Evolutionary conservation across 257 asterid species (phyloP).

Genomic region (Cordia subcordata): DNA sequence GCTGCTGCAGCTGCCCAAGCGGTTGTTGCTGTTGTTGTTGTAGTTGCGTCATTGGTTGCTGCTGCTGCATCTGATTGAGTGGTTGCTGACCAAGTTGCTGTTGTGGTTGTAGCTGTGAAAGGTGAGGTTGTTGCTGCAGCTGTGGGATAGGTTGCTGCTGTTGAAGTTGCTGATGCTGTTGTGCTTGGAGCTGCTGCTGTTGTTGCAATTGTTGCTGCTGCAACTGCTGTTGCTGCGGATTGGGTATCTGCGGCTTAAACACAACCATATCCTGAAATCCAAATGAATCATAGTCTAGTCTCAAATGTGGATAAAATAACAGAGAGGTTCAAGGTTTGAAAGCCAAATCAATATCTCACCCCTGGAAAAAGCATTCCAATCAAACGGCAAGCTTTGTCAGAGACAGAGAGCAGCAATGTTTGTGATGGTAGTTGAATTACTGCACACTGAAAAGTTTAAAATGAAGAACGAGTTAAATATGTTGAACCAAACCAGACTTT

Average conservation of each 20-base stretch:
- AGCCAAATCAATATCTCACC: conserved; percentile 33
- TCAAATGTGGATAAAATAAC: neutral
- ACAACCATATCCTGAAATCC: conserved; percentile 76
- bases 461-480: neutral
- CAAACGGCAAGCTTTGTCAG: conserved; percentile 74
- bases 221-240: conserved; percentile 38
- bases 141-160: conserved; percentile 34
- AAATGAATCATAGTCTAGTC: neutral
- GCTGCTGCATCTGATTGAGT: conserved; percentile 29
- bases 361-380: conserved; percentile 95
- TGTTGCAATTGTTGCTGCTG: conserved; percentile 26
- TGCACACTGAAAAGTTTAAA: conserved; percentile 56
- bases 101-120: conserved; percentile 31
- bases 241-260: conserved; percentile 68
- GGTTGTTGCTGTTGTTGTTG: conserved; percentile 41
- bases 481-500: neutral
- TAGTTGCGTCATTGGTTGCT: conserved; percentile 23
- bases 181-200: conserved; percentile 27
- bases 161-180: conserved; percentile 33
- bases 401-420: conserved; percentile 72
- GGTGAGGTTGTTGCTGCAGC: conserved; percentile 23
- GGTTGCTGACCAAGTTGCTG: conserved; percentile 24
- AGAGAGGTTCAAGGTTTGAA: no score
- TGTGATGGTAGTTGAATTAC: conserved; percentile 91
- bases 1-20: conserved; percentile 20